Percentiles rank a stretch among this genome's conserved stretches.
These are phyloP conservation scores for Erysimum cheiranthoides DNA, from an alignment of 345 rosid species.

Conservation along the genomic window DNA sequence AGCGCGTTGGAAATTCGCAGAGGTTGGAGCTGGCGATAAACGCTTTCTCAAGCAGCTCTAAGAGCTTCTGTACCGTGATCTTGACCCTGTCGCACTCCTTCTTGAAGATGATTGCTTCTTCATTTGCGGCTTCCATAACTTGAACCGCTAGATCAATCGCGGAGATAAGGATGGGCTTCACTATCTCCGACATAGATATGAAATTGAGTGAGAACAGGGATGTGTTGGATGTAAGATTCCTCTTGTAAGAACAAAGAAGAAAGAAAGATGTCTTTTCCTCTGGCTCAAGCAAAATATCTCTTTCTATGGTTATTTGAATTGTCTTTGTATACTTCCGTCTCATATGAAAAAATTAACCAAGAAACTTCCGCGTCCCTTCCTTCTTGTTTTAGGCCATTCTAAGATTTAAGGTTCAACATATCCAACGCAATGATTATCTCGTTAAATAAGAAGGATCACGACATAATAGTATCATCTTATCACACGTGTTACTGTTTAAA, in stretches of 20 bases:
- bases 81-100: conserved; percentile 67
- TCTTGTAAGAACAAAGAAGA: neutral
- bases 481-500: neutral
- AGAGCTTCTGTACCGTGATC: conserved; percentile 73
- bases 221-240: neutral
- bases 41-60: conserved; percentile 67
- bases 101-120: conserved; percentile 64
- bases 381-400: neutral
- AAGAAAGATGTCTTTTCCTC: conserved; percentile 9
- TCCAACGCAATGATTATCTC: too few species aligned
- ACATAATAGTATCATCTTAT: too few species aligned
- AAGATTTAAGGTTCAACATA: neutral
- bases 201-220: neutral
- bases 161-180: conserved; percentile 66
- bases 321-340: neutral
- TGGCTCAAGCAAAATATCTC: neutral
- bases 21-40: conserved; percentile 69
- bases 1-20: conserved; percentile 85
- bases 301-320: neutral
- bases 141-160: conserved; percentile 79
- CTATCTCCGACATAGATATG: conserved; percentile 66
- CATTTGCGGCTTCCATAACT: conserved; percentile 58
- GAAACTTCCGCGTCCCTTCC: conserved; percentile 19
- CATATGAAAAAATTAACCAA: neutral
- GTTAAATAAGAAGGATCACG: too few species aligned